Conservation (phyloP, 2,329 filamentous ascomycete genomes). For the Metarhizium guizhouense region DNA sequence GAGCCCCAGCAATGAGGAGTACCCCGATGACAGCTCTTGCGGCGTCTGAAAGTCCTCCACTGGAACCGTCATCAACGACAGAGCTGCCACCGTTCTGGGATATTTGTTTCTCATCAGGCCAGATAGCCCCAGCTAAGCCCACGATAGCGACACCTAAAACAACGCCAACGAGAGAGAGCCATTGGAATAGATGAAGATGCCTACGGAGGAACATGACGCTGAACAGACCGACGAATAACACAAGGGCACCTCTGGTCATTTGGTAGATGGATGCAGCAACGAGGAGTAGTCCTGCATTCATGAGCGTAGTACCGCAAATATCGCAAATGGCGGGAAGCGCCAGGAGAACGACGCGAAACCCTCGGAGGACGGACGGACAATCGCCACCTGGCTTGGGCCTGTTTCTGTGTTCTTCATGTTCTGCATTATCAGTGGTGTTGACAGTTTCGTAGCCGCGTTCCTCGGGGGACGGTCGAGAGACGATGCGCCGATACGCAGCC, state of each 20-base stretch:
- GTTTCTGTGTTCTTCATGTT: constrained; percentile 16
- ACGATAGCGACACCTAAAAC: constrained; percentile 83
- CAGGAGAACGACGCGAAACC: constrained; percentile 64
- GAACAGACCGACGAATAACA: constrained; percentile 92
- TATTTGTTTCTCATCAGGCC: constrained; percentile 52
- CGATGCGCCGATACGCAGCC: constrained; percentile 53
- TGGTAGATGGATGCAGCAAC: constrained; percentile 96
- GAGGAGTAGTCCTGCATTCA: constrained; percentile 92
- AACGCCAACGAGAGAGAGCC: constrained; percentile 79
- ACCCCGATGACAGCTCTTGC: constrained; percentile 68
- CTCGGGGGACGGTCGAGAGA: constrained; percentile 31
- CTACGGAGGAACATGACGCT: constrained; percentile 84
- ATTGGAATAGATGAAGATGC: constrained; percentile 79
- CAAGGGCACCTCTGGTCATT: constrained; percentile 92
- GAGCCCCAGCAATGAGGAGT: constrained; percentile 81
- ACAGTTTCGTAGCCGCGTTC: constrained; percentile 60
- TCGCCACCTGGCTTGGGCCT: constrained; percentile 35
- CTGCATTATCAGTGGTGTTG: constrained; percentile 30
- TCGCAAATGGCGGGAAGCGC: constrained; percentile 86
- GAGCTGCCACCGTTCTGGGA: constrained; percentile 20
- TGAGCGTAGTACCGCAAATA: constrained; percentile 88
- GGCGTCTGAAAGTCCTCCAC: constrained; percentile 27
- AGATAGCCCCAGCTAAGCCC: constrained; percentile 79
- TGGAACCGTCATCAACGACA: constrained; percentile 26
- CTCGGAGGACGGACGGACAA: constrained; percentile 54